phyloP scores from a whole-genome alignment of 2,329 filamentous ascomycete species.

The Ceratocystis harringtonii region DNA sequence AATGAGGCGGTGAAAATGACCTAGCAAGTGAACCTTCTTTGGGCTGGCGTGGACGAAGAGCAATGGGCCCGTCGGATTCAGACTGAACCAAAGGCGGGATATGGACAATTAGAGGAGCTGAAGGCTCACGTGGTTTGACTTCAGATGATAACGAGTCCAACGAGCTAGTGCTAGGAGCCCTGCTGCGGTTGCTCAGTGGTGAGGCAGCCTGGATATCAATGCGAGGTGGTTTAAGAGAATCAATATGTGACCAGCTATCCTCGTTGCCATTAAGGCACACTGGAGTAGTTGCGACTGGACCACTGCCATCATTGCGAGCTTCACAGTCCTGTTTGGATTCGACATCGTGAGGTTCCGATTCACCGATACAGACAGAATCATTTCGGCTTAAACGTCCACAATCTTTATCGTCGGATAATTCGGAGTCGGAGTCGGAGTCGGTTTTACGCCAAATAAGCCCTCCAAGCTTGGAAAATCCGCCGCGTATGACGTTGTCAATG shows the following conservation, averaged over 20 bases:
- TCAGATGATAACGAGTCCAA: slow-evolving; percentile 26
- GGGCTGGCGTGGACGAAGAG: slow-evolving; percentile 16
- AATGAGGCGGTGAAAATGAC: slow-evolving; percentile 8
- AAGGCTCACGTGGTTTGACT: slow-evolving; percentile 23
- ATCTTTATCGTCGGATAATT: slow-evolving; percentile 17
- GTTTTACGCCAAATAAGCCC: slow-evolving; percentile 45
- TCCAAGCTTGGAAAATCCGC: slow-evolving; percentile 40
- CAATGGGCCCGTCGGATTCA: slow-evolving; percentile 18
- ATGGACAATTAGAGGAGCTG: slow-evolving; percentile 2
- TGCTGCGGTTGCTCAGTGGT: slow-evolving; percentile 18
- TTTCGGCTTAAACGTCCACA: slow-evolving; percentile 14
- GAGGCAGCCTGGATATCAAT: slow-evolving; percentile 34
- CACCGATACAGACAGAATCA: neutral
- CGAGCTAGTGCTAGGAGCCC: slow-evolving; percentile 7
- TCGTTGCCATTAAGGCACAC: slow-evolving; percentile 24
- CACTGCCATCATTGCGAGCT: neutral
- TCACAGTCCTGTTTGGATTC: neutral
- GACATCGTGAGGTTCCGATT: neutral
- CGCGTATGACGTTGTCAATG: slow-evolving; percentile 56
- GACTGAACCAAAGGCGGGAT: slow-evolving; percentile 7
- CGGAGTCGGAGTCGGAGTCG: slow-evolving; percentile 18
- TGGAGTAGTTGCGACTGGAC: neutral
- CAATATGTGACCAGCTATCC: slow-evolving; percentile 31
- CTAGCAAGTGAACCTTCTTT: neutral
- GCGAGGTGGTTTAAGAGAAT: slow-evolving; percentile 34